A percentile compares a stretch with the other conserved stretches of the same genome.
phyloP scores from a whole-genome alignment of 768 basidiomycete genomes.

The Russula sp. region DNA sequence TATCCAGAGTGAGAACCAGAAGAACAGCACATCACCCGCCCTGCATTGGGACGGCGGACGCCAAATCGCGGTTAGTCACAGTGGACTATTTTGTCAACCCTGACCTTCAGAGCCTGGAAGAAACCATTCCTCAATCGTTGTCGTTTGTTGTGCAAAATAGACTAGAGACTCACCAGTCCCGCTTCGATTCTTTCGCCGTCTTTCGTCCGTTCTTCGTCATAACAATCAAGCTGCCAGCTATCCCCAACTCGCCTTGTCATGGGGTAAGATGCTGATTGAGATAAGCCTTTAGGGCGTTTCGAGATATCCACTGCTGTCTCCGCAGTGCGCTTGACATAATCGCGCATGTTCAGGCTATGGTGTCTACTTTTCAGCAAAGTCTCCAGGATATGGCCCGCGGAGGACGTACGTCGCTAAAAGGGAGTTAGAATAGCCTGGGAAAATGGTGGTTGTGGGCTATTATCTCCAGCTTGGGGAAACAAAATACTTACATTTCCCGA shows the following conservation, averaged over 20 bases:
- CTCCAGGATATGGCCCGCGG: not conserved
- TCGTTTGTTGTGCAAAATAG: not conserved
- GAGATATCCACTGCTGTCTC: not conserved
- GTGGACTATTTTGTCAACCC: constrained; percentile 2
- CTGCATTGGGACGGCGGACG: not conserved
- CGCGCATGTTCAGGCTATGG: constrained; percentile 17
- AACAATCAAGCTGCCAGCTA: not conserved
- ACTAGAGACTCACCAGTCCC: not conserved
- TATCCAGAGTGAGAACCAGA: too few relatives aligned
- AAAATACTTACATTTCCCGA: constrained; percentile 12
- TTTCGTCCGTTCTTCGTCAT: not conserved
- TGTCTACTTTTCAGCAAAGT: not conserved
- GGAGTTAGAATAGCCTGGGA: constrained; percentile 16
- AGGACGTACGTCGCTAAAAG: constrained; percentile 12
- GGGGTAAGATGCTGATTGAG: not conserved
- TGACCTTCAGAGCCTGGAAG: constrained; percentile 8
- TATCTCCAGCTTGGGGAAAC: not conserved
- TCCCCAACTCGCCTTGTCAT: not conserved
- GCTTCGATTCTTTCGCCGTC: not conserved
- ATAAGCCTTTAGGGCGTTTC: not conserved
- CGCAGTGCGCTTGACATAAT: constrained; percentile 9
- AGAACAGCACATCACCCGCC: too few relatives aligned
- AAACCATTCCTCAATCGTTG: not conserved
- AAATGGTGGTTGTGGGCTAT: not conserved
- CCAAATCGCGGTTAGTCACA: not conserved